Evolutionary conservation across 2,329 filamentous ascomycete species (phyloP).

Genomic region (Aspergillus puulaauensis): DNA sequence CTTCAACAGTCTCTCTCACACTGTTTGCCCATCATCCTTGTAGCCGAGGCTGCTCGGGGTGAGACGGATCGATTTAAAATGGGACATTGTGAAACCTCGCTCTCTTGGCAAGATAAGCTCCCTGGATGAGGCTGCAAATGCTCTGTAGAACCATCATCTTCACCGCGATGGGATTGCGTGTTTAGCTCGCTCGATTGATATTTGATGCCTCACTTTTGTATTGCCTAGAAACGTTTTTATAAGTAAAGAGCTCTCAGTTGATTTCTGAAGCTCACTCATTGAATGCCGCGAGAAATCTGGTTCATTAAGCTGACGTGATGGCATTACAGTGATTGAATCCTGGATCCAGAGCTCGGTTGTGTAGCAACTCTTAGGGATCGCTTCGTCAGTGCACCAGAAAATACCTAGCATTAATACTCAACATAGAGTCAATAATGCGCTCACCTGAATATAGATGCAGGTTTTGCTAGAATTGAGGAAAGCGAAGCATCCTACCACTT

Average conservation of each 20-base stretch:
- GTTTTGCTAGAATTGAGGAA: not conserved
- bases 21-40: not conserved
- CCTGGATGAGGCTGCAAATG: not conserved
- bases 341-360: not conserved
- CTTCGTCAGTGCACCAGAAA: not conserved
- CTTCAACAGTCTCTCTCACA: not conserved
- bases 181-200: not conserved
- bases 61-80: not conserved
- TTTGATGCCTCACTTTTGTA: not conserved
- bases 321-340: not conserved
- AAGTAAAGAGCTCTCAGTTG: not conserved
- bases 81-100: not conserved
- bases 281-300: not conserved
- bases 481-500: not conserved
- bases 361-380: not conserved
- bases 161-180: not conserved
- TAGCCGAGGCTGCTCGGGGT: not conserved
- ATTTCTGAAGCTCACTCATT: not conserved
- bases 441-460: not conserved
- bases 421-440: not conserved
- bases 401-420: not conserved
- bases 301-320: not conserved
- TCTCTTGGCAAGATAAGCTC: not conserved
- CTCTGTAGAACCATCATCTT: not conserved
- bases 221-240: not conserved